phyloP scores from a whole-genome alignment of 1,139 yeast genomes.

The Hemisphaericaspora lyxosophila region DNA sequence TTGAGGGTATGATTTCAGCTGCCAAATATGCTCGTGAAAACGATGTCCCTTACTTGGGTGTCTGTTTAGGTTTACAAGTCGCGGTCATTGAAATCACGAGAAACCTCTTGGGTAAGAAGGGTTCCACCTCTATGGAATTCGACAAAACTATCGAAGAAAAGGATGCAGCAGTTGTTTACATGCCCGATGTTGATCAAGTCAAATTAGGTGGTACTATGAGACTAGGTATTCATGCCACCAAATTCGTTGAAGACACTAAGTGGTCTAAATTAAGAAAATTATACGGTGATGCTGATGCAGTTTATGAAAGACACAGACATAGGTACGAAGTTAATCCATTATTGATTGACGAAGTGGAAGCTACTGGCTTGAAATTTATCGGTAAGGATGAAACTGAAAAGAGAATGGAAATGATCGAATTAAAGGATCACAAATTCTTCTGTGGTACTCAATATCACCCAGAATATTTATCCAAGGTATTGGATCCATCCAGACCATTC shows the following conservation, averaged over 20 bases:
- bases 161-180: conserved; percentile 83
- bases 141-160: conserved; percentile 61
- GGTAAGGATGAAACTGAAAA: conserved; percentile 89
- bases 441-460: conserved; percentile 99
- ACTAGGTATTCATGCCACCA: conserved; percentile 88
- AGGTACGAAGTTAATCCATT: conserved; percentile 95
- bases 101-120: conserved; percentile 65
- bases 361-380: conserved; percentile 78
- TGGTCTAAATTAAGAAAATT: conserved; percentile 75
- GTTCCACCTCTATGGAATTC: conserved; percentile 85
- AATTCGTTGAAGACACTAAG: conserved; percentile 68
- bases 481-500: conserved; percentile 95
- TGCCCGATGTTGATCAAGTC: conserved; percentile 97
- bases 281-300: conserved; percentile 70
- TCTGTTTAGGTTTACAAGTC: conserved; percentile 95
- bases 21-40: conserved; percentile 98
- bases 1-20: conserved; percentile 97
- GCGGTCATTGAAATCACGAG: conserved; percentile 95
- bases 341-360: conserved; percentile 67
- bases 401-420: conserved; percentile 93
- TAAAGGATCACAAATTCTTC: conserved; percentile 77
- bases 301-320: conserved; percentile 96
- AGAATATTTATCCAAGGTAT: conserved; percentile 91
- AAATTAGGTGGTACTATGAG: conserved; percentile 99
- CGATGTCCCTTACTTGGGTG: conserved; percentile 91